A percentile compares a stretch with the other conserved stretches of the same genome.
Conservation (phyloP, 495 filamentous ascomycete species). For the Gamarada debralockiae region DNA sequence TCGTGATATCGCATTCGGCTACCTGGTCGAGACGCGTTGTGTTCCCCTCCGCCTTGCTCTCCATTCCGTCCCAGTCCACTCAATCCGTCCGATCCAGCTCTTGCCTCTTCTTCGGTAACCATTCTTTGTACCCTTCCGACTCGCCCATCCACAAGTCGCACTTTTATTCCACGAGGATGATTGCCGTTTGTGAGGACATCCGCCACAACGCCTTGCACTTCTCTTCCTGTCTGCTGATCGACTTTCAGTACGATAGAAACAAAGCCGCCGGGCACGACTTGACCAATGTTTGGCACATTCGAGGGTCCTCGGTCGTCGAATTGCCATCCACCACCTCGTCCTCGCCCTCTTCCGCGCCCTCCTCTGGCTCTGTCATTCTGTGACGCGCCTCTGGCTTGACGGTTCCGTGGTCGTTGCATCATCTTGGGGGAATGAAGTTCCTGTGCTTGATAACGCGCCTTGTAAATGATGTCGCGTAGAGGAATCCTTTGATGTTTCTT, state of each 20-base stretch:
- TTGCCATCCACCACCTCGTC: background rate
- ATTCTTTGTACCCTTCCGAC: constrained; percentile 66
- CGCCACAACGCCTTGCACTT: constrained; percentile 56
- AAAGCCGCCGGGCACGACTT: constrained; percentile 51
- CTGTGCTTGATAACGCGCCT: too few species aligned
- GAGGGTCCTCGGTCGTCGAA: background rate
- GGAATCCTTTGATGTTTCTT: too few species aligned
- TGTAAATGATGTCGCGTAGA: too few species aligned
- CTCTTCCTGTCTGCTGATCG: constrained; percentile 66
- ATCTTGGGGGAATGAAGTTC: background rate
- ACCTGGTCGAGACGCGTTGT: background rate
- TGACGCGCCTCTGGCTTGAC: background rate
- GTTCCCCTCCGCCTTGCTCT: background rate
- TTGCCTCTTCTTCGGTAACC: constrained; percentile 23
- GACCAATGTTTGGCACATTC: constrained; percentile 41
- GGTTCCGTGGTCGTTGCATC: constrained; percentile 2
- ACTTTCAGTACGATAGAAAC: constrained; percentile 69
- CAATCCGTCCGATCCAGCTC: constrained; percentile 15
- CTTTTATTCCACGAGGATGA: constrained; percentile 73
- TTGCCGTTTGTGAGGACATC: constrained; percentile 64
- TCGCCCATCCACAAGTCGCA: constrained; percentile 62
- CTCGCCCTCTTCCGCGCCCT: constrained; percentile 5
- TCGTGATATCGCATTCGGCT: background rate
- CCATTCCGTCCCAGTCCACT: constrained; percentile 20
- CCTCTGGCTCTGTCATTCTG: background rate